Percentiles rank a stretch among this genome's conserved stretches.
Conservation (phyloP, 805 yeast genomes). For the Deakozyma indianensis region DNA sequence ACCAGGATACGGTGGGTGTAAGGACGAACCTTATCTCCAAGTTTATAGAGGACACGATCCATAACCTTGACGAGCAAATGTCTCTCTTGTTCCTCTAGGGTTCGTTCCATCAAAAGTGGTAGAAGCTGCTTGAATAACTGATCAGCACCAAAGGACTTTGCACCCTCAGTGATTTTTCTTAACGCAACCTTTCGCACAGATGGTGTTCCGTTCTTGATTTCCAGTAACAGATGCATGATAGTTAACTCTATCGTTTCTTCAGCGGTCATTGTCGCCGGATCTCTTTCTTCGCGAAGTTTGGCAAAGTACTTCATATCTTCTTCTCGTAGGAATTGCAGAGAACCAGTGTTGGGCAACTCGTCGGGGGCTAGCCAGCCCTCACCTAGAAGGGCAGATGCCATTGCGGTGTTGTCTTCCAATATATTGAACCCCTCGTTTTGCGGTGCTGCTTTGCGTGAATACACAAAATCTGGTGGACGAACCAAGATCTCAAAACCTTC, state of each 20-base stretch:
- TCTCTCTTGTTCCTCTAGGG: constrained; percentile 68
- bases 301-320: constrained; percentile 63
- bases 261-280: constrained; percentile 24
- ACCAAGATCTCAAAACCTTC: constrained; percentile 31
- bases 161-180: constrained; percentile 49
- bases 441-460: constrained; percentile 11
- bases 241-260: constrained; percentile 46
- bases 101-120: constrained; percentile 59
- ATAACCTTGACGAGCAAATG: constrained; percentile 67
- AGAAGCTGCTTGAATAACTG: constrained; percentile 54
- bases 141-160: constrained; percentile 54
- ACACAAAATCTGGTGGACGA: constrained; percentile 31
- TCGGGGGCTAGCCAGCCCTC: constrained; percentile 28
- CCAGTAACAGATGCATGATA: constrained; percentile 48
- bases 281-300: constrained; percentile 28
- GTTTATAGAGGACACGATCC: constrained; percentile 49
- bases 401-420: constrained; percentile 30
- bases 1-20: constrained; percentile 56
- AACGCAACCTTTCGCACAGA: constrained; percentile 52
- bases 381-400: constrained; percentile 16
- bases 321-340: constrained; percentile 53
- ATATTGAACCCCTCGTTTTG: constrained; percentile 30
- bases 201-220: constrained; percentile 68
- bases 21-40: constrained; percentile 56
- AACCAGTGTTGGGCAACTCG: constrained; percentile 51